These are phyloP conservation scores for Leccinum variicolor DNA, from an alignment of 768 basidiomycete genomes.

Conservation along the genomic window DNA sequence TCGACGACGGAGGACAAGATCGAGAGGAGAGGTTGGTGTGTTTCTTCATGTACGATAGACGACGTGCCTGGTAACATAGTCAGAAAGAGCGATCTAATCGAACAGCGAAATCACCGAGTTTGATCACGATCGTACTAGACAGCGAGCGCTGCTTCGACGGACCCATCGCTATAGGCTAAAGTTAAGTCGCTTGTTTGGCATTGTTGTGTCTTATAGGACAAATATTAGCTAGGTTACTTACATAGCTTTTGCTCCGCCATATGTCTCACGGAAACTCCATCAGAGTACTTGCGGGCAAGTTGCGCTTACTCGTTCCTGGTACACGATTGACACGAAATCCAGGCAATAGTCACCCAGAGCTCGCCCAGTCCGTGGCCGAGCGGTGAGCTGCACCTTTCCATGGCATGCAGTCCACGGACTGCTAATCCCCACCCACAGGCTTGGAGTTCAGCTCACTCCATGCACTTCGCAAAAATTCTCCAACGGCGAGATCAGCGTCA, in stretches of 20 bases:
- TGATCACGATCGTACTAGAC: conserved; percentile 77
- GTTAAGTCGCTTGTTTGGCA: conserved; percentile 6
- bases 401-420: conserved; percentile 41
- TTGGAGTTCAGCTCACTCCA: conserved; percentile 83
- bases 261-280: conserved; percentile 86
- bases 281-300: conserved; percentile 68
- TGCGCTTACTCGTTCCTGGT: background rate
- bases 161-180: conserved; percentile 6
- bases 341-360: conserved; percentile 98
- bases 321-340: conserved; percentile 17
- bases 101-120: conserved; percentile 58
- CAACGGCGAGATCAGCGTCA: conserved; percentile 94
- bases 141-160: conserved; percentile 22
- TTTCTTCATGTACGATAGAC: conserved; percentile 93
- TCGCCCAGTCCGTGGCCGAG: conserved; percentile 93
- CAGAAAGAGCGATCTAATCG: conserved; percentile 2
- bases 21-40: conserved; percentile 88
- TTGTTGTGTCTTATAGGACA: conserved; percentile 11
- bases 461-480: conserved; percentile 88
- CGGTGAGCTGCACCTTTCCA: conserved; percentile 75
- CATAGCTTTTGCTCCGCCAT: background rate
- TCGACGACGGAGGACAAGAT: conserved; percentile 91
- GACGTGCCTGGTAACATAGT: conserved; percentile 62
- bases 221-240: conserved; percentile 2
- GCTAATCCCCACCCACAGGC: conserved; percentile 60